These are phyloP conservation scores for Apodospora peruviana DNA, from an alignment of 495 filamentous ascomycete species.

Conservation along the genomic window DNA sequence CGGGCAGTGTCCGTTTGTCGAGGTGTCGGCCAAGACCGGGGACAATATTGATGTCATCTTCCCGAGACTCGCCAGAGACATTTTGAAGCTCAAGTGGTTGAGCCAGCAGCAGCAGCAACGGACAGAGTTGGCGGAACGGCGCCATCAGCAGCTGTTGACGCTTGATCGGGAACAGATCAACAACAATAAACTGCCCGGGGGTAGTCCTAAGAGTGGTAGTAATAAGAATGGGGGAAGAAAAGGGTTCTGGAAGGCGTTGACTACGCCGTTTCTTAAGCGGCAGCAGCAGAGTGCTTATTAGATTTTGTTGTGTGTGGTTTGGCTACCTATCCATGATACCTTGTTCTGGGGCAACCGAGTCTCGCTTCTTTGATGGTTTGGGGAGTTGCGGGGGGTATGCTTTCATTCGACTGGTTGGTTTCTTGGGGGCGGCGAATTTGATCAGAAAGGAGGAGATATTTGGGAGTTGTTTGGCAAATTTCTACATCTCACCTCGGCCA, in stretches of 20 bases:
- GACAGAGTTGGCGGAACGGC: conserved; percentile 6
- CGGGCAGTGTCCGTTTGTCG: conserved; percentile 18
- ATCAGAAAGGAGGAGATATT: background rate
- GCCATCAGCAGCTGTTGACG: conserved; percentile 1
- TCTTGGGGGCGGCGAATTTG: background rate
- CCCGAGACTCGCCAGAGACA: conserved; percentile 22
- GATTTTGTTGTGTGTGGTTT: background rate
- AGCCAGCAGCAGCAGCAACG: conserved; percentile 19
- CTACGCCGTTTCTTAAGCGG: conserved; percentile 8
- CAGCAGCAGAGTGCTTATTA: conserved; percentile 6
- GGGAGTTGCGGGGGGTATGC: no score
- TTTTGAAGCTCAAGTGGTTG: conserved; percentile 20
- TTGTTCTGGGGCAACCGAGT: no score
- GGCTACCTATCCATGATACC: no score
- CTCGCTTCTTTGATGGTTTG: no score
- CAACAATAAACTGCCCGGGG: no score
- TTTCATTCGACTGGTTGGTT: background rate
- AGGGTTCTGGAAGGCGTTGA: conserved; percentile 12
- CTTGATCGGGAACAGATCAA: background rate
- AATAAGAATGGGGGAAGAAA: conserved; percentile 4
- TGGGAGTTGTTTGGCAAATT: no score
- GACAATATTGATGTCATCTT: conserved; percentile 30
- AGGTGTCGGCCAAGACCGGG: conserved; percentile 35
- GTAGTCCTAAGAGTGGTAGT: no score
- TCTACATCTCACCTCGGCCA: no score